Evolutionary conservation across 2,329 filamentous ascomycete species (phyloP).

Genomic region (Phialophora expanda): DNA sequence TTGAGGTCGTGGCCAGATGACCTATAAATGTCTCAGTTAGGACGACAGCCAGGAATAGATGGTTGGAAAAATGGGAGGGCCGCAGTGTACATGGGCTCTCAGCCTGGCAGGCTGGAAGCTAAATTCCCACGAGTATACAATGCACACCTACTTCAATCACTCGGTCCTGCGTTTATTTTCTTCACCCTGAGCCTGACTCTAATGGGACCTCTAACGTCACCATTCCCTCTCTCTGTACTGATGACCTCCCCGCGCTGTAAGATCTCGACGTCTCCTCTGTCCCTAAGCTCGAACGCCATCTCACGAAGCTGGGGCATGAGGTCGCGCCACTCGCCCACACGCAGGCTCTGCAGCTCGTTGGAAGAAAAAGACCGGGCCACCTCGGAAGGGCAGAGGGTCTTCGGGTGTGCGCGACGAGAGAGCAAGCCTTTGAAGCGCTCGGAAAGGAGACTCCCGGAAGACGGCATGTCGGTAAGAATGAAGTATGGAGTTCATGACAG

Average conservation of each 20-base stretch:
- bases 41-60: neutral
- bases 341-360: constrained; percentile 46
- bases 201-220: constrained; percentile 55
- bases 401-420: constrained; percentile 48
- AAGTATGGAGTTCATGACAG: neutral
- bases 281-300: constrained; percentile 51
- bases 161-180: neutral
- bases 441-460: neutral
- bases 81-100: constrained; percentile 2
- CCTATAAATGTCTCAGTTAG: neutral
- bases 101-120: neutral
- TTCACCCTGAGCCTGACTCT: constrained; percentile 36
- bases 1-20: neutral
- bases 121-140: neutral
- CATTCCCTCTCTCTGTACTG: constrained; percentile 39
- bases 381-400: constrained; percentile 61
- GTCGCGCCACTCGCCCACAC: constrained; percentile 51
- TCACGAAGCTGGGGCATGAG: constrained; percentile 54
- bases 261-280: constrained; percentile 53
- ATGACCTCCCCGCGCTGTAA: constrained; percentile 54
- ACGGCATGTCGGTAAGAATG: neutral
- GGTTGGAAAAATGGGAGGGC: neutral
- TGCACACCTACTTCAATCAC: constrained; percentile 1
- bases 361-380: constrained; percentile 53
- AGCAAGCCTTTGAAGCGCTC: constrained; percentile 30